Evolutionary conservation across 352 stramenopile genomes (phyloP).

Genomic region (Paralagenidium karlingii): DNA sequence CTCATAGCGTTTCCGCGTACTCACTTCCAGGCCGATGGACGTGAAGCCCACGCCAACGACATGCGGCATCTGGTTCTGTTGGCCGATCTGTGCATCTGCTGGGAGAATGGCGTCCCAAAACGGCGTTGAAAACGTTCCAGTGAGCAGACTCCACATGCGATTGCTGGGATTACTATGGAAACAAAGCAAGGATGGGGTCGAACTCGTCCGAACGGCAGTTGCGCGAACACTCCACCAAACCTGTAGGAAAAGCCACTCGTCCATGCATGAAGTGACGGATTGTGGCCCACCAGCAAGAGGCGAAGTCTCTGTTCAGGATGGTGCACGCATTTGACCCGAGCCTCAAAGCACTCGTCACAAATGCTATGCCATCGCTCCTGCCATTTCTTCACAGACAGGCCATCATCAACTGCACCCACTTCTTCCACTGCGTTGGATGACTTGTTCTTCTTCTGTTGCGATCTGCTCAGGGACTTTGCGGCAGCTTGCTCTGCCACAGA

Average conservation of each 20-base stretch:
- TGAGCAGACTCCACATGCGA: constrained; percentile 81
- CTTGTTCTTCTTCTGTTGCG: no score
- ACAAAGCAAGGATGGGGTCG: neutral
- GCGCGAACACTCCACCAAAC: constrained; percentile 3
- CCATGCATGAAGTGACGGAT: constrained; percentile 86
- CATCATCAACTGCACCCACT: no score
- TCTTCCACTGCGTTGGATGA: no score
- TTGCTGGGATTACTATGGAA: constrained; percentile 77
- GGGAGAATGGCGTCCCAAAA: constrained; percentile 56
- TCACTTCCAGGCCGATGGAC: constrained; percentile 70
- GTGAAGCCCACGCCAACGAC: constrained; percentile 64
- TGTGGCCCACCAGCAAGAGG: constrained; percentile 81
- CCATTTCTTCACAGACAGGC: constrained; percentile 34
- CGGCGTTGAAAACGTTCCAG: constrained; percentile 33
- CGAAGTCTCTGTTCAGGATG: constrained; percentile 44
- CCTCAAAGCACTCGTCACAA: constrained; percentile 54
- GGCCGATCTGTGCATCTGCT: constrained; percentile 25
- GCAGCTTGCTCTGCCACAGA: neutral
- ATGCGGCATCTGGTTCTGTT: constrained; percentile 64
- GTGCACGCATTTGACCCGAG: constrained; percentile 35
- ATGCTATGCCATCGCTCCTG: constrained; percentile 76
- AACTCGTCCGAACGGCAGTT: no score
- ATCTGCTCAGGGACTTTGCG: neutral
- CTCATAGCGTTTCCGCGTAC: neutral
- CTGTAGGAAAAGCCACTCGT: constrained; percentile 58